Conservation (phyloP, 345 rosid species). For the Syzygium aqueum region DNA sequence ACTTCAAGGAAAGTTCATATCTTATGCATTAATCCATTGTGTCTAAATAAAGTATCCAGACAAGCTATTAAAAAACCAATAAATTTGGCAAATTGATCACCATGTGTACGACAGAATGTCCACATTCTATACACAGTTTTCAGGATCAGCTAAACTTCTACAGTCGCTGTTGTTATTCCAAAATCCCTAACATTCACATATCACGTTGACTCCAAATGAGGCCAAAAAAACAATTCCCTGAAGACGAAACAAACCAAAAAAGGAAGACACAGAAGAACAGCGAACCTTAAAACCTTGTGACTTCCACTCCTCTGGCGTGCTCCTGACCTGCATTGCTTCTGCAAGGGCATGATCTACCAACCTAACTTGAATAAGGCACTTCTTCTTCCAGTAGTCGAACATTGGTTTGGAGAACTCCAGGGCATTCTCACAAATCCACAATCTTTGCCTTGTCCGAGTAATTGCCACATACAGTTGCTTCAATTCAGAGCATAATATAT, state of each 20-base stretch:
- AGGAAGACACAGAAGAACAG: background rate
- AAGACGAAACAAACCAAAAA: background rate
- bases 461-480: constrained; percentile 25
- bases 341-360: constrained; percentile 26
- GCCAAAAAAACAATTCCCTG: background rate
- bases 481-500: constrained; percentile 34
- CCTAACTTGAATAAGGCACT: constrained; percentile 23
- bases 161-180: background rate
- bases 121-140: background rate
- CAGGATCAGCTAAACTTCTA: background rate
- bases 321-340: constrained; percentile 29
- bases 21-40: background rate
- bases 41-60: background rate
- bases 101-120: background rate
- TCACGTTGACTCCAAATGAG: constrained; percentile 1
- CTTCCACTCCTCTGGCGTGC: constrained; percentile 43
- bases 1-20: background rate
- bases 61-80: background rate
- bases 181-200: background rate
- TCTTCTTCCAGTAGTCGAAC: constrained; percentile 8
- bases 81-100: background rate
- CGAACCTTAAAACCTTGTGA: constrained; percentile 33
- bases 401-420: constrained; percentile 24
- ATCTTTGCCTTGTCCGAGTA: constrained; percentile 45
- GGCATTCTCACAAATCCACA: constrained; percentile 42